A percentile compares a stretch with the other conserved stretches of the same genome.
Evolutionary conservation across 2,329 filamentous ascomycete genomes (phyloP).

Genomic region (Neonectria magnoliae): DNA sequence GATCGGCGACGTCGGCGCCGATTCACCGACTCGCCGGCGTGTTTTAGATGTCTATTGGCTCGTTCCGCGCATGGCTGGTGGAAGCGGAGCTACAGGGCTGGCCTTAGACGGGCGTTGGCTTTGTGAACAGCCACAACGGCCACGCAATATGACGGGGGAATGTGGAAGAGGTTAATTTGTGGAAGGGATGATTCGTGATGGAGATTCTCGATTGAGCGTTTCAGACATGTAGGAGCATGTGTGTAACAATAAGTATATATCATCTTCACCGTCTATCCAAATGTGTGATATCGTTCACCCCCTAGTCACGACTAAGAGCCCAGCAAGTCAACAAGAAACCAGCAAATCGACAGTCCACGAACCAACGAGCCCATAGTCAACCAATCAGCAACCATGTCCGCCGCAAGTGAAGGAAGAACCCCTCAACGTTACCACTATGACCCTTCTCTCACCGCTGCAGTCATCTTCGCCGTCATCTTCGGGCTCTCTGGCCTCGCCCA

Average conservation of each 20-base stretch:
- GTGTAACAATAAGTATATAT: neutral
- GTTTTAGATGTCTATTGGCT: neutral
- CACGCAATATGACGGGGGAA: neutral
- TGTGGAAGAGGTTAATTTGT: neutral
- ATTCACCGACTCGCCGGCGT: neutral
- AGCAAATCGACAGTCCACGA: too few species aligned
- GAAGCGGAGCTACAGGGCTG: neutral
- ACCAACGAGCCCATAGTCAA: neutral
- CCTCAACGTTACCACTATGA: constrained; percentile 16
- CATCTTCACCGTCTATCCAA: neutral
- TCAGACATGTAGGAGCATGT: neutral
- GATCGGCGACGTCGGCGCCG: neutral
- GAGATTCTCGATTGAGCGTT: neutral
- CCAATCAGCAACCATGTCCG: neutral
- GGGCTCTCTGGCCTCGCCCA: constrained; percentile 4
- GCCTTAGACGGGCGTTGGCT: neutral
- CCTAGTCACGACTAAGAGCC: neutral
- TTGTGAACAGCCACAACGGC: neutral
- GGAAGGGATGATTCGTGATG: neutral
- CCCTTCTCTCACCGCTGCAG: constrained; percentile 7
- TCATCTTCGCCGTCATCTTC: constrained; percentile 3
- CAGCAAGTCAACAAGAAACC: neutral
- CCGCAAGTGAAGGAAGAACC: neutral
- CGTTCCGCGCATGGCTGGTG: neutral
- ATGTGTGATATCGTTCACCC: neutral